Evolutionary conservation across 2,329 filamentous ascomycete species (phyloP).

Genomic region (Tolypocladium sp.): DNA sequence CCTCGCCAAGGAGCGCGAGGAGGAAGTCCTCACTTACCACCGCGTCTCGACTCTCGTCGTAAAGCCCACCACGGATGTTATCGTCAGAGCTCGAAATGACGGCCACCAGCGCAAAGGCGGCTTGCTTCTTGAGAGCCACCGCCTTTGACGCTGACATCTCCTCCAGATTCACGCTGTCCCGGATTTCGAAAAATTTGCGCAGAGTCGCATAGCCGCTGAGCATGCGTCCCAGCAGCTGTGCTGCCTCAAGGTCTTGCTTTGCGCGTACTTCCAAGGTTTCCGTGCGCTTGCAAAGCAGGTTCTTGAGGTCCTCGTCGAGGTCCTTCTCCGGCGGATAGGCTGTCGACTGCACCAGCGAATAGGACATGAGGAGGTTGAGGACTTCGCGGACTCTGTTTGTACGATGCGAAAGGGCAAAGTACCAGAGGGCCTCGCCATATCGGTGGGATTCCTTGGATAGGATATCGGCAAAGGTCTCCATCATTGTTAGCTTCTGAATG

Average conservation of each 20-base stretch:
- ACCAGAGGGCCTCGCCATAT: slow-evolving; percentile 81
- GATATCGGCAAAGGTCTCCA: slow-evolving; percentile 72
- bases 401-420: slow-evolving; percentile 80
- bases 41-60: slow-evolving; percentile 69
- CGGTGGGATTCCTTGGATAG: slow-evolving; percentile 63
- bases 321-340: slow-evolving; percentile 65
- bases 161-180: slow-evolving; percentile 44
- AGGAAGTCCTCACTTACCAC: slow-evolving; percentile 86
- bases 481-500: slow-evolving; percentile 13
- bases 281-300: slow-evolving; percentile 63
- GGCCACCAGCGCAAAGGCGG: slow-evolving; percentile 67
- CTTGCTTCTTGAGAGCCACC: slow-evolving; percentile 54
- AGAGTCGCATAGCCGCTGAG: slow-evolving; percentile 89
- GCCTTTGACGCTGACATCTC: slow-evolving; percentile 28
- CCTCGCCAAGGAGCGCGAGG: slow-evolving; percentile 74
- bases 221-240: slow-evolving; percentile 72
- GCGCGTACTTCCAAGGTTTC: slow-evolving; percentile 63
- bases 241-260: slow-evolving; percentile 68
- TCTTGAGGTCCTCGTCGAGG: slow-evolving; percentile 62
- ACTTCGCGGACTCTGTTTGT: slow-evolving; percentile 74
- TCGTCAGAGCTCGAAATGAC: slow-evolving; percentile 81
- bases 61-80: slow-evolving; percentile 83
- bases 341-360: slow-evolving; percentile 76
- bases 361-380: slow-evolving; percentile 76
- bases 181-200: slow-evolving; percentile 81